Conservation (phyloP, 768 basidiomycete genomes). For the Trametes cinnabarina region DNA sequence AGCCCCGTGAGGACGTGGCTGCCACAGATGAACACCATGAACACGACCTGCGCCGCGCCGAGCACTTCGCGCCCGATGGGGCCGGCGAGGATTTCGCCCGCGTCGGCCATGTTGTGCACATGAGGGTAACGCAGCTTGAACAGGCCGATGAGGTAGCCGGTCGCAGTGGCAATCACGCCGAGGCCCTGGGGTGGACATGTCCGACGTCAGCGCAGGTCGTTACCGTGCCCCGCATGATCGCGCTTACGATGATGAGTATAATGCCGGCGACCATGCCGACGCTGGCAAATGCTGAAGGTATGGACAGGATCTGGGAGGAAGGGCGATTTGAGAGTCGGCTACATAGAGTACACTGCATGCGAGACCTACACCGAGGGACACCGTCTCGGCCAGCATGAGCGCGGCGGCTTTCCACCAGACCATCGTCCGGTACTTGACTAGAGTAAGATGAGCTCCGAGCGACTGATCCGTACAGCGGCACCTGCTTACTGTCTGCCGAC, state of each 20-base stretch:
- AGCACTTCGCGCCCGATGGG: slow-evolving; percentile 31
- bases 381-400: slow-evolving; percentile 33
- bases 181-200: slow-evolving; percentile 15
- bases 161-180: slow-evolving; percentile 26
- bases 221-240: neutral
- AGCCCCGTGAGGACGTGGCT: slow-evolving; percentile 32
- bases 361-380: slow-evolving; percentile 30
- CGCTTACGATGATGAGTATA: slow-evolving; percentile 26
- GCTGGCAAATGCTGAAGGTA: slow-evolving; percentile 28
- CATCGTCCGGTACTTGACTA: slow-evolving; percentile 33
- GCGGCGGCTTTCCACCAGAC: slow-evolving; percentile 34
- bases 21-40: slow-evolving; percentile 30
- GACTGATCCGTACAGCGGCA: neutral
- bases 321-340: neutral
- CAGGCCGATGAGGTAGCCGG: slow-evolving; percentile 28
- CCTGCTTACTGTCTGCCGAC: slow-evolving; percentile 24
- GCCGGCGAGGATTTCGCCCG: slow-evolving; percentile 29
- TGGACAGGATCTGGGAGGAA: slow-evolving; percentile 26
- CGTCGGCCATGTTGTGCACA: slow-evolving; percentile 35
- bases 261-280: slow-evolving; percentile 30
- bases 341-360: neutral
- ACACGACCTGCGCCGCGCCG: slow-evolving; percentile 30
- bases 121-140: slow-evolving; percentile 34
- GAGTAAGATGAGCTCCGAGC: neutral
- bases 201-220: neutral